Base-by-base conservation (phyloP, 2,329 filamentous ascomycete genomes). In the Davidsoniella neocaledoniae region DNA sequence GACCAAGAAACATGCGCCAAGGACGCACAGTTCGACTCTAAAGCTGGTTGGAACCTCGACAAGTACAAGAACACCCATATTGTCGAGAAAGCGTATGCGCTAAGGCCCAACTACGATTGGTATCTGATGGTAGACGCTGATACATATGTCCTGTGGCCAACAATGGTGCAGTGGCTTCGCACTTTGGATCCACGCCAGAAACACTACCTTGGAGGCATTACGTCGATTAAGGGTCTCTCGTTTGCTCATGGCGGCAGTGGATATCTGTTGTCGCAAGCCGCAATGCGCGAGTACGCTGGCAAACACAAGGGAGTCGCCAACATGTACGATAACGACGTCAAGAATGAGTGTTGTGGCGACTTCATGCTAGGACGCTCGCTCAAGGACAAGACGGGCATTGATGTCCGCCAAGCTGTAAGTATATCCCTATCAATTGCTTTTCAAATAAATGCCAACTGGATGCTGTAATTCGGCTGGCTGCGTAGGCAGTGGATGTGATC, bases 41-140 rank as follows among this genome's bases (percentile, higher is more conserved):
- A 56, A 43, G 52, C 58, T 36, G 66, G 65, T 1, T 78, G 74
- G 75, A 65, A 63, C 16, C 59, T 79, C 38, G 75, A 79, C 63
- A 77, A 76, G 62, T 79, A 76, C 63, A 79, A 79, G 61, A 77
- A 76, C 58, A 63, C 76, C 43, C 74, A 76, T 58, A 76, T 77
- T 58, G 68, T 73, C 10, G 69, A 75, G 59, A 73, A 74, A 61
- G 60, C 70, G 0, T 77, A 69, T 56, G 57, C 61, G 21, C 60
- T 71, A 60, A 66, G 68, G 7, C 73, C 74, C 8, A 57, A 66
- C 51, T 69, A 69, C 51, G 70, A 76, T 55, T 79, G 75, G 74
- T 79, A 76, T 56, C 58, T 79, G 12, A 77, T 74, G 54, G 66
- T 77, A 54, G 74, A 78, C 48, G 71, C 72, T 46, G 74, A 77